Base-by-base conservation (phyloP, 2,329 filamentous ascomycete genomes). In the Colletotrichum lini region DNA sequence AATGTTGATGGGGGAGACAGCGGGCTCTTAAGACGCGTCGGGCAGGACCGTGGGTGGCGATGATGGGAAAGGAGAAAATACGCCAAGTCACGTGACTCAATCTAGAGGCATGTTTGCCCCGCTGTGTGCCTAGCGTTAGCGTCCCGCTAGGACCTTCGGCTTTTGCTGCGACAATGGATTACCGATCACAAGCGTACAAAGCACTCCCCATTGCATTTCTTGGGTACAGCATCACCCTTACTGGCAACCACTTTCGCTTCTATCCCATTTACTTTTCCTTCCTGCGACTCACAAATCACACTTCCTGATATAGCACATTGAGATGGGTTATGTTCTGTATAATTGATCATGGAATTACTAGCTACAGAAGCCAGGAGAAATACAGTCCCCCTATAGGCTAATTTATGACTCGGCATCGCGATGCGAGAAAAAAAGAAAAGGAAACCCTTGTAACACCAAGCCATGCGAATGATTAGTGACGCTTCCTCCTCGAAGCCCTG, bases 61-160 rank as follows among this genome's bases (percentile, higher is more conserved):
- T 70, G 75, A 67, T 69, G 73, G 35, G 35, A 56, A 74, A 75
- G 73, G 74, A 67, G 45, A 64, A 53, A 62, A 58, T 67, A 83
- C 82, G 81, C 82, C 81, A 83, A 77, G 47, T 79, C 82, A 83
- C 79, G 79, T 83, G 82, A 2, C 1, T 21, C 42, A 56, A 58
- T 72, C 50, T 50, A 72, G 40, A 49, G 10, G 56, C 42, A 10
- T 26, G 23, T 9, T 4, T 1, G 35, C 40, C 65, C 69, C 69
- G 26, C 65, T 26, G 47, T 53, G 23, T 68, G 69, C 65, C 69
- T 72, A 30, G 49, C 52, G 26, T 50, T 60, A 70, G 54, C 61
- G 63, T 54, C 26, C 16, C 40, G 38, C 40, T 23, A 49, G 35
- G 15, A 16, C 18, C 21, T 13, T 44, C n/a, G 40, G 47, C 35